Evolutionary conservation across 148 eudicot species (phyloP).

Genomic region (Nyssa sinensis): DNA sequence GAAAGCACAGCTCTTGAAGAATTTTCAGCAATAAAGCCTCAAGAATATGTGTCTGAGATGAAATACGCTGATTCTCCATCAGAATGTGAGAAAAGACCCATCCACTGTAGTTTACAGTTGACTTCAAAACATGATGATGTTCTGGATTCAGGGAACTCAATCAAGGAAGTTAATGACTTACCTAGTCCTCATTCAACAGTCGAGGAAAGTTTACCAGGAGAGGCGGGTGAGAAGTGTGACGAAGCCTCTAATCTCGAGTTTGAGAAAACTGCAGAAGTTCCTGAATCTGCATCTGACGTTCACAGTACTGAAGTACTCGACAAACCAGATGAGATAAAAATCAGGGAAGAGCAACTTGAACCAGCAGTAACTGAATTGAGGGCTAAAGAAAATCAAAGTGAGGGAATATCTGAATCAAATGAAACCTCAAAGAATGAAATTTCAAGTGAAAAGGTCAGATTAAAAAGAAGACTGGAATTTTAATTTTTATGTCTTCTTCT

Average conservation of each 20-base stretch:
- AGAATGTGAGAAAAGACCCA: conserved; percentile 3
- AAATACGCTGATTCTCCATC: conserved; percentile 9
- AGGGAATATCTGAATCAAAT: conserved; percentile 21
- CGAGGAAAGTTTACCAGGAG: conserved; percentile 13
- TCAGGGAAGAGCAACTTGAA: conserved; percentile 19
- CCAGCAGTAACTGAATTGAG: conserved; percentile 11
- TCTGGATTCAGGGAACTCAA: conserved; percentile 6
- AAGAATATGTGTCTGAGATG: conserved; percentile 17
- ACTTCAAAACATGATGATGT: conserved; percentile 9
- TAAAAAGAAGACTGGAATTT: neutral
- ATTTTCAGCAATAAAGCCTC: conserved; percentile 8
- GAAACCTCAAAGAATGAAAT: conserved; percentile 15
- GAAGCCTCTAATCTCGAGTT: neutral
- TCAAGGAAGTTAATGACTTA: conserved; percentile 1
- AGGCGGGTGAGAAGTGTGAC: neutral
- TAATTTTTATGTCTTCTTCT: neutral
- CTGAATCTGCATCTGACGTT: conserved; percentile 14
- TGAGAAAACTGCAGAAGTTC: conserved; percentile 1
- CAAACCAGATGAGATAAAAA: conserved; percentile 19
- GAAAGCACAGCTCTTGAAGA: conserved; percentile 10
- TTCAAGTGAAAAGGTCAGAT: conserved; percentile 23
- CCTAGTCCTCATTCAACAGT: conserved; percentile 1
- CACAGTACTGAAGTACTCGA: conserved; percentile 10
- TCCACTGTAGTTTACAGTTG: neutral
- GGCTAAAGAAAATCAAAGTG: conserved; percentile 3